Evolutionary conservation across 441 rosid genomes (phyloP), one percentile per base, ranked within the genome.

Genomic region (Capsella rubella): DNA sequence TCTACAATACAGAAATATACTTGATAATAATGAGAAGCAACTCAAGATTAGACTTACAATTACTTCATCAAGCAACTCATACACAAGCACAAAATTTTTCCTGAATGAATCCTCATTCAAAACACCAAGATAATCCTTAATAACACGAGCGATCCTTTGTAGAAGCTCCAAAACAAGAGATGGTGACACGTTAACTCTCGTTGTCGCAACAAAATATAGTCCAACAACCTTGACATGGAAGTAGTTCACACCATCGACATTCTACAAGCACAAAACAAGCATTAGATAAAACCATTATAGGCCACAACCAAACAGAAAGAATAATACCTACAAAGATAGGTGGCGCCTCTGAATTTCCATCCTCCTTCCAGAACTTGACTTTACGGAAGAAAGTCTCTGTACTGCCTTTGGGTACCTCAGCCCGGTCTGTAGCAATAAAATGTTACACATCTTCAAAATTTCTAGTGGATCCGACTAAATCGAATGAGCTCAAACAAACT

Each of bases 281-380:
- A 57, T 76, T 40, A 5, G 18, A 52, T 43, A 31, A 66, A 59
- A 56, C 8, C 29, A 50, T 43, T 49, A n/a, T 35, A 64, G 54
- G 31, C 16, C 51, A 53, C 35, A 61, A 53, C 58, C 52, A 53
- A 69, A 46, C 53, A 68, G 16, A 60, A 45, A 32, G 42, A 18
- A 52, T 69, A 84, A 82, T 89, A 89, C 99, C 90, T 89, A 95
- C 98, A 95, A 95, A 95, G 87, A 95, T 96, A 87, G 99, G 98
- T 37, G 98, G 98, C 18, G 98, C 97, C 79, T 95, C 99, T 58
- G 90, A 95, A 78, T 90, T 87, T 6, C 86, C 99, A 66, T 92
- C 99, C 14, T 90, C 97, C 64, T 89, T 92, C 98, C 98, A 92
- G 64, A 92, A 92, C 89, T 92, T 92, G 54, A 92, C 98, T 84